phyloP scores from a whole-genome alignment of 1,139 yeast genomes.

The Hansenula sp. region DNA sequence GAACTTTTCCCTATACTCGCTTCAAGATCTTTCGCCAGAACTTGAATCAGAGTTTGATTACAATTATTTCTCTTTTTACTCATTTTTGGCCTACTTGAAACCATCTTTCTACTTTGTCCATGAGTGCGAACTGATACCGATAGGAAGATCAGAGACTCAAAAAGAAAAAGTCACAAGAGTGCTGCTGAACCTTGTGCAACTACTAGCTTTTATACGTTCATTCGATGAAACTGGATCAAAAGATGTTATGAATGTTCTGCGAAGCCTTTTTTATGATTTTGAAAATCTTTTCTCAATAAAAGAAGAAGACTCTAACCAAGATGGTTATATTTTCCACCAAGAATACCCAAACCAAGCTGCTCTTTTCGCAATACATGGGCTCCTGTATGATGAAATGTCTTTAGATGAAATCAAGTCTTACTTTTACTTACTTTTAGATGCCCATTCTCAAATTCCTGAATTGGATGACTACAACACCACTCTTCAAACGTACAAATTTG shows the following conservation, averaged over 20 bases:
- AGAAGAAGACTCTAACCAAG: not conserved
- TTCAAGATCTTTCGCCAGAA: conserved; percentile 6
- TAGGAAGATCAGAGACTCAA: conserved; percentile 3
- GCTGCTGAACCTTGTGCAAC: conserved; percentile 9
- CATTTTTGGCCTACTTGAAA: conserved; percentile 8
- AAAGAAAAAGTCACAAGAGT: conserved; percentile 9
- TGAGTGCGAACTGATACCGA: conserved; percentile 8
- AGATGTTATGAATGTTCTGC: conserved; percentile 2
- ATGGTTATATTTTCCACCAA: not conserved
- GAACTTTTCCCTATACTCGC: conserved; percentile 2
- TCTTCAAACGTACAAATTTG: not conserved
- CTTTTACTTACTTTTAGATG: not conserved
- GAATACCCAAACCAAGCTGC: conserved; percentile 9
- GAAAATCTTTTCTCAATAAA: conserved; percentile 1
- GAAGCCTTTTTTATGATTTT: conserved; percentile 3
- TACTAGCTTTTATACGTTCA: conserved; percentile 7
- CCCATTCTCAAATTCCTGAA: not conserved
- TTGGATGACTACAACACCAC: conserved; percentile 3
- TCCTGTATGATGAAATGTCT: conserved; percentile 4
- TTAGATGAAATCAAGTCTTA: conserved; percentile 2
- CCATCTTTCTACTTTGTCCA: conserved; percentile 12
- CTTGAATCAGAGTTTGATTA: conserved; percentile 13
- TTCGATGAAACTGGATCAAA: conserved; percentile 1
- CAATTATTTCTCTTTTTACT: conserved; percentile 4
- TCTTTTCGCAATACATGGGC: not conserved